These are phyloP conservation scores for Ambrosia trifida DNA, from an alignment of 129 eudicot species.

Conservation along the genomic window DNA sequence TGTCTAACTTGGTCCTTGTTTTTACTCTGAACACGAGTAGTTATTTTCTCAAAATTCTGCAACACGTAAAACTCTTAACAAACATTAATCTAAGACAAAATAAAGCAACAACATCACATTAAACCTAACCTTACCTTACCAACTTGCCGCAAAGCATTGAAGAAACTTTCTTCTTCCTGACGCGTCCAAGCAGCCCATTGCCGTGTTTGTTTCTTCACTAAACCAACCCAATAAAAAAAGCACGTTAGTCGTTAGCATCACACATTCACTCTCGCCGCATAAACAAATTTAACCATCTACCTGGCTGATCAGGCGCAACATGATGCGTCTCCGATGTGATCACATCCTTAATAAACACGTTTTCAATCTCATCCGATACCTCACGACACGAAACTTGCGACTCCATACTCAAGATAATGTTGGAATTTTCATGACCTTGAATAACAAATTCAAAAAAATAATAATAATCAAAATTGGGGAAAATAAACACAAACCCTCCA, in stretches of 20 bases:
- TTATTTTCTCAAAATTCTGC: constrained; percentile 96
- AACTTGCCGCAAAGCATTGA: constrained; percentile 89
- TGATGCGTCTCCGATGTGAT: constrained; percentile 53
- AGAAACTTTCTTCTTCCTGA: constrained; percentile 91
- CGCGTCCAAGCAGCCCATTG: constrained; percentile 99
- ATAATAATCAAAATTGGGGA: background rate
- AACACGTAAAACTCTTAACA: constrained; percentile 8
- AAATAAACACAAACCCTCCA: constrained; percentile 1
- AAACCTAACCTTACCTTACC: constrained; percentile 69
- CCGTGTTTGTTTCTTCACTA: constrained; percentile 71
- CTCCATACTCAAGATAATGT: constrained; percentile 47
- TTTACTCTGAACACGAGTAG: constrained; percentile 83
- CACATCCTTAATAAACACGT: constrained; percentile 40
- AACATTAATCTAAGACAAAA: background rate
- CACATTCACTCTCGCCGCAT: background rate
- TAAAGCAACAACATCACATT: constrained; percentile 15
- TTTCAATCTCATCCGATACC: constrained; percentile 34
- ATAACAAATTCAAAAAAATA: constrained; percentile 8
- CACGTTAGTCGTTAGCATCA: background rate
- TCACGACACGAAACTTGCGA: constrained; percentile 41
- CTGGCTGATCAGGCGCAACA: constrained; percentile 57
- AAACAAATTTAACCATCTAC: constrained; percentile 34
- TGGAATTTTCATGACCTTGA: constrained; percentile 28
- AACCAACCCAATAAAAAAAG: constrained; percentile 16
- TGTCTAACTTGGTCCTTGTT: constrained; percentile 98